Base-by-base conservation (phyloP, 495 filamentous ascomycete genomes). In the Neurospora discreta region DNA sequence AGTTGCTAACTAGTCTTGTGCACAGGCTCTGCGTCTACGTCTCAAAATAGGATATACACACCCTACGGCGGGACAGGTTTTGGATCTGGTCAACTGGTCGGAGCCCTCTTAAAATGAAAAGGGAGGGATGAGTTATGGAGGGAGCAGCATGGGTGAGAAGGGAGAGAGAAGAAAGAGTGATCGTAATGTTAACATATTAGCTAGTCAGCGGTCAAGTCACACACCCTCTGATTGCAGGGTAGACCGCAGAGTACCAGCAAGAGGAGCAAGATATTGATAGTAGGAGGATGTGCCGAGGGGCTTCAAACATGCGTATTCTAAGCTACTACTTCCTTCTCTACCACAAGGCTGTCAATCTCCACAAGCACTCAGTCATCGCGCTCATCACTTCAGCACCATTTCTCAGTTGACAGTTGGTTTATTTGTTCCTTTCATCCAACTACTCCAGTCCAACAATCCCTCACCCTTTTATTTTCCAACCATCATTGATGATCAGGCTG, bases 51-150 rank as follows among this genome's bases (percentile, higher is more conserved):
- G 88, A 69, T 98, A 92, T 81, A 84, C 86, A 43, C 91, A 89
- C 75, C 90, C 90, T 69, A 86, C 88, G 36, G 85, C 83, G n/a
- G 86, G 87, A 36, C 83, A 89, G 69, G 88, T 96, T 9, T 91
- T 89, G 76, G 96, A 99, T 75, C 93, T 97, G 81, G 94, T 98
- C 71, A 94, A 98, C 84, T 99, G 95, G 95, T 88, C 90, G 68
- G 95, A 99, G 80, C 92, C 93, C 26, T 26, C 42, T 20, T 44
- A n/a, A 30, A 30, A 60, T 26, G 10, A 13, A 52, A 7, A 5
- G 1, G 15, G 26, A 26, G 8, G 6, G 15, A 60, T 11, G 20
- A 13, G 20, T 58, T 26, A 58, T 58, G 40, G 82, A 84, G 39
- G 84, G 73, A 76, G 52, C 20, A 36, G 33, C 18, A 13, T 38